These are phyloP conservation scores for Helianthus annuus DNA, from an alignment of 129 eudicot genomes.

Conservation along the genomic window HanXRQr2.0-SUNRISE NC_035438.2:3600265-3600764, in stretches of 20 bases:
- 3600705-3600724: conserved; percentile 93
- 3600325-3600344: too few species aligned
- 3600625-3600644: neutral
- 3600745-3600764: neutral
- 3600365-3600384: too few species aligned
- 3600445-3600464: neutral
- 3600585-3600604: neutral
- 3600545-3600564: conserved; percentile 84
- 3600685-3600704: conserved; percentile 72
- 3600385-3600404: neutral
- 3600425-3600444: neutral
- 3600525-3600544: conserved; percentile 81
- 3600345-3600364: too few species aligned
- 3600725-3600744: conserved; percentile 24
- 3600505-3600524: conserved; percentile 83
- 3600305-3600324: too few species aligned
- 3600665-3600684: conserved; percentile 82
- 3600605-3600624: neutral
- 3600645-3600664: conserved; percentile 67
- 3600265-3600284: neutral
- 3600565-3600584: conserved; percentile 96
- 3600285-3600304: neutral
- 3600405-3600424: neutral
- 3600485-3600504: conserved; percentile 47
- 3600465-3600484: neutral